Conservation (phyloP, 2,329 filamentous ascomycete species). For the Cordyceps militaris region DNA sequence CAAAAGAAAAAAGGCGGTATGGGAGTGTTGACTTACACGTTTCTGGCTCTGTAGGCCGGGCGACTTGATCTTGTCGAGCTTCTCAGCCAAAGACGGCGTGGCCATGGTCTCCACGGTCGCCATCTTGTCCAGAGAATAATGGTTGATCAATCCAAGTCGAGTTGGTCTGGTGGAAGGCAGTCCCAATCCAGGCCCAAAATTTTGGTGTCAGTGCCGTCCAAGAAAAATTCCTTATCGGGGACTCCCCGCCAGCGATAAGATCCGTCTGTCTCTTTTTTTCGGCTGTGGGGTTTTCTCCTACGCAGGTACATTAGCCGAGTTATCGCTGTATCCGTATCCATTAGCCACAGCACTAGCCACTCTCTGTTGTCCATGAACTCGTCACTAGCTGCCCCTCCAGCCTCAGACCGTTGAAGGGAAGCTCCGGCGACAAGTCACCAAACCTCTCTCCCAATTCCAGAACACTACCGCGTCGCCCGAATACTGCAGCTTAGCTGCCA, state of each 20-base stretch:
- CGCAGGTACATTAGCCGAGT: slow-evolving; percentile 12
- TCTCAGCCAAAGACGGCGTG: slow-evolving; percentile 64
- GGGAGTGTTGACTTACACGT: slow-evolving; percentile 56
- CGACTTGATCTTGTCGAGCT: slow-evolving; percentile 93
- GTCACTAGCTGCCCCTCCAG: slow-evolving; percentile 23
- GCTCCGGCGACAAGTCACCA: slow-evolving; percentile 15
- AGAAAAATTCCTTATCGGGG: slow-evolving; percentile 21
- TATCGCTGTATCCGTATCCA: slow-evolving; percentile 26
- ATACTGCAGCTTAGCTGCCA: slow-evolving; percentile 9
- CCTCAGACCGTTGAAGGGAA: slow-evolving; percentile 17
- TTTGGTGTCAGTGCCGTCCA: slow-evolving; percentile 11
- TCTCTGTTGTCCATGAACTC: slow-evolving; percentile 13
- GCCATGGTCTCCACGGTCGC: slow-evolving; percentile 48
- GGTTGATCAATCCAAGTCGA: slow-evolving; percentile 2
- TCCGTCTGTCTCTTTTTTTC: not conserved
- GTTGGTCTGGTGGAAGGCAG: not conserved
- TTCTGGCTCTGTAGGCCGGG: slow-evolving; percentile 94
- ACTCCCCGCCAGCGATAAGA: slow-evolving; percentile 17
- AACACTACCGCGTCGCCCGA: slow-evolving; percentile 16
- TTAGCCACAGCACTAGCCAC: slow-evolving; percentile 11
- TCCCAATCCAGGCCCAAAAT: slow-evolving; percentile 5
- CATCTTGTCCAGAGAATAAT: slow-evolving; percentile 32
- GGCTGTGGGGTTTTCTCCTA: not conserved
- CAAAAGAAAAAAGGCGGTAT: not conserved
- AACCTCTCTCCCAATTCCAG: not conserved